Conservation (phyloP, 371 early-diverging fungal species). For the Mucor irregularis region DNA sequence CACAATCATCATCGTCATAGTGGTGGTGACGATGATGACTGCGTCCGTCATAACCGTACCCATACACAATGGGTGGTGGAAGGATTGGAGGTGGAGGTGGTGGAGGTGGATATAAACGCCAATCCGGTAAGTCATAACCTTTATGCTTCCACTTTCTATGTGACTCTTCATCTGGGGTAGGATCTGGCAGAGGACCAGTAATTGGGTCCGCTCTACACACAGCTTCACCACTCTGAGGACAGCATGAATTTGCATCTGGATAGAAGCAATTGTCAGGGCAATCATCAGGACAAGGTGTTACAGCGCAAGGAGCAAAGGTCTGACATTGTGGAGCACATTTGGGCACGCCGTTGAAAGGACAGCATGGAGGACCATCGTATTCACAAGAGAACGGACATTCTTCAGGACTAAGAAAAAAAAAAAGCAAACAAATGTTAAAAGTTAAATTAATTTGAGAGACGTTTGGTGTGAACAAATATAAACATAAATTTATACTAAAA, state of each 20-base stretch:
- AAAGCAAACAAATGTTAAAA: not conserved
- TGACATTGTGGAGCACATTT: slow-evolving; percentile 23
- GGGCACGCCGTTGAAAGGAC: slow-evolving; percentile 33
- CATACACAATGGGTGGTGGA: too few relatives aligned
- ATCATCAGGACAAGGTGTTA: slow-evolving; percentile 30
- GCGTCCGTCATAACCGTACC: too few relatives aligned
- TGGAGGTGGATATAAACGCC: too few relatives aligned
- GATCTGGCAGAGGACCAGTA: not conserved
- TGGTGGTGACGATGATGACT: not conserved
- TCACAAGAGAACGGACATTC: slow-evolving; percentile 23
- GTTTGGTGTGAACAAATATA: not conserved
- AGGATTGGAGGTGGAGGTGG: too few relatives aligned
- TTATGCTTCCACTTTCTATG: not conserved
- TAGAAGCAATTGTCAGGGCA: slow-evolving; percentile 34
- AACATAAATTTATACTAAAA: not conserved
- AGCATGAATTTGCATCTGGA: slow-evolving; percentile 35
- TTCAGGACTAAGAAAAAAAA: slow-evolving; percentile 4
- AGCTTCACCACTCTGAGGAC: slow-evolving; percentile 29
- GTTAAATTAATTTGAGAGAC: not conserved
- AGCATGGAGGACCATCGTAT: slow-evolving; percentile 24
- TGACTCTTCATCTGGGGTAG: not conserved
- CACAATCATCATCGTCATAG: not conserved
- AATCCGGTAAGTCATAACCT: too few relatives aligned
- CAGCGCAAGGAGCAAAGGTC: slow-evolving; percentile 21
- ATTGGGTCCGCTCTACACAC: slow-evolving; percentile 7